Evolutionary conservation across 768 basidiomycete genomes (phyloP), one percentile per base, ranked within the genome.

Genomic region (Lepiota brunneoincarnata): DNA sequence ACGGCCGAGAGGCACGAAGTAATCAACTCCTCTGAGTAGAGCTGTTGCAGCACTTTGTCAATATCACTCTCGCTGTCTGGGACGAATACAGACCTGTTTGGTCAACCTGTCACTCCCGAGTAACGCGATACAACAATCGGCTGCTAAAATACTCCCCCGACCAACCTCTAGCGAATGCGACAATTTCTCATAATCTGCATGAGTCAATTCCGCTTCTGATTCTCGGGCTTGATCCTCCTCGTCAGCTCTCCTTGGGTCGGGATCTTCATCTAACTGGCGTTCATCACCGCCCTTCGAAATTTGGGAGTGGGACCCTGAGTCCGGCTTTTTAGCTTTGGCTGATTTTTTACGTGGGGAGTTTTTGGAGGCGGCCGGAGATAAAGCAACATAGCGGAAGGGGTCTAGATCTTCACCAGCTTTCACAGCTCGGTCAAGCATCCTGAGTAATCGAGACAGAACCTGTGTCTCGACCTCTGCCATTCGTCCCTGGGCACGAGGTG

Each of bases 11-110:
- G 75, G 69, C 93, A 92, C 0, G 80, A 74, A 0, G 85, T 85
- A 57, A 99, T 91, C 10, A 94, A 76, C 65, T 99, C 97, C 67
- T 98, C 93, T 0, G 96, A 97, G 67, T 96, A 96, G 7, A 98
- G 73, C 89, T 95, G 63, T 15, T 6, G 40, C 2, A 15, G n/a
- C 38, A 15, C 24, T 10, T 31, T 23, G 24, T 46, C 37, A 55
- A 59, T 20, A 54, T 26, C 44, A 44, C 11, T 15, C 15, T 23
- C 28, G 18, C 9, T 14, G 52, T 50, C 20, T 11, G 15, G 17
- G 21, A 6, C 17, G 38, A 15, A 42, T 20, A 58, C 81, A 35
- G 43, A 93, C 94, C 80, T 94, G 91, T 67, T 96, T 96, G 2
- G 91, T 81, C 51, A 96, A 72, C 20, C 88, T 77, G 58, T 92